Percentiles rank a stretch among this genome's conserved stretches.
phyloP scores from a whole-genome alignment of 2,329 filamentous ascomycete species.

The Alternaria consortialis region DNA sequence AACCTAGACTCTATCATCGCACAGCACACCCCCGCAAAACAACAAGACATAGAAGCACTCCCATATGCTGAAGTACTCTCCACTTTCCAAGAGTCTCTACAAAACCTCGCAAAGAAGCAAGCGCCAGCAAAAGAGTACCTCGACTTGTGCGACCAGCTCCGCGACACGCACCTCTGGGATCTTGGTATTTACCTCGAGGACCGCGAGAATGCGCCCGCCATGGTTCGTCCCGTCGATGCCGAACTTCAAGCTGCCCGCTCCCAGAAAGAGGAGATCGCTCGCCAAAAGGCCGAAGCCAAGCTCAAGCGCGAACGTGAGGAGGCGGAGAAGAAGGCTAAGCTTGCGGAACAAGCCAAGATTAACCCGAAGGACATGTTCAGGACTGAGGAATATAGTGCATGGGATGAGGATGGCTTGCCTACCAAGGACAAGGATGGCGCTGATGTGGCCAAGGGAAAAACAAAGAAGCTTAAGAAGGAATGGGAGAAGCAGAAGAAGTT shows the following conservation, averaged over 20 bases:
- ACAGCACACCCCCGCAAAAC: conserved; percentile 38
- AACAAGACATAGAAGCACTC: conserved; percentile 43
- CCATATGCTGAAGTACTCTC: conserved; percentile 61
- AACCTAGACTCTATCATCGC: conserved; percentile 52
- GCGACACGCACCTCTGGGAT: conserved; percentile 82
- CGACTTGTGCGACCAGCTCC: conserved; percentile 73
- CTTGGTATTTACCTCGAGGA: conserved; percentile 90
- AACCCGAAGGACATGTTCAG: conserved; percentile 67
- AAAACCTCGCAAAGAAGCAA: conserved; percentile 59
- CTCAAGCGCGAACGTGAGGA: conserved; percentile 68
- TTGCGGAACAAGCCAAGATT: conserved; percentile 66
- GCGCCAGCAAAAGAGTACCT: conserved; percentile 76
- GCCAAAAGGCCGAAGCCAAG: conserved; percentile 56
- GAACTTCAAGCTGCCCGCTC: conserved; percentile 63
- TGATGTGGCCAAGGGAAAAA: conserved; percentile 79
- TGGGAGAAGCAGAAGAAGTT: conserved; percentile 91
- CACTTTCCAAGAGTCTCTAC: conserved; percentile 69
- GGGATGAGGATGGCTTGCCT: conserved; percentile 85
- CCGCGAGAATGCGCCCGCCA: conserved; percentile 73
- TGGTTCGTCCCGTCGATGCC: conserved; percentile 73
- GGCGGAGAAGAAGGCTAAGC: conserved; percentile 62
- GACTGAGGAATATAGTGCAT: conserved; percentile 72
- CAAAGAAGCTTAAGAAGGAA: conserved; percentile 86
- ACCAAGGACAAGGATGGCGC: conserved; percentile 78
- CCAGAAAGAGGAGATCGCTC: conserved; percentile 61